Evolutionary conservation across 805 yeast genomes (phyloP).

Genomic region (Pichia ethanolica): DNA sequence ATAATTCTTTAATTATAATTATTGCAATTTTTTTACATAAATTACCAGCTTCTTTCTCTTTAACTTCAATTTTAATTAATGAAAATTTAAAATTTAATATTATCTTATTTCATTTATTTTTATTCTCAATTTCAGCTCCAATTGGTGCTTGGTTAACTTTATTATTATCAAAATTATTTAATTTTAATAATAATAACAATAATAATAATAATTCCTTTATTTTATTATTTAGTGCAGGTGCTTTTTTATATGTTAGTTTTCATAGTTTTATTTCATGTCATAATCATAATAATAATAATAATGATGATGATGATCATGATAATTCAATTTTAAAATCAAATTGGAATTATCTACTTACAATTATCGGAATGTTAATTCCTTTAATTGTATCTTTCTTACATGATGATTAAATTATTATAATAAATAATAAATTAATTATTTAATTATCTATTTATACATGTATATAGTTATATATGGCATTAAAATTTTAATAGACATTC

Average conservation of each 20-base stretch:
- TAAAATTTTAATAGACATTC: background rate
- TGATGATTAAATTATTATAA: slow-evolving; percentile 13
- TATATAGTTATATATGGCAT: too few relatives aligned
- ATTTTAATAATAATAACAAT: slow-evolving; percentile 20
- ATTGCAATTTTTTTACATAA: slow-evolving; percentile 63
- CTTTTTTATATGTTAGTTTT: slow-evolving; percentile 63
- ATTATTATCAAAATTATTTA: slow-evolving; percentile 11
- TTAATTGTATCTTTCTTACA: slow-evolving; percentile 19
- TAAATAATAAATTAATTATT: too few relatives aligned
- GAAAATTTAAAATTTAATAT: slow-evolving; percentile 24
- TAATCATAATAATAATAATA: slow-evolving; percentile 8
- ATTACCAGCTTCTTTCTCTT: slow-evolving; percentile 67
- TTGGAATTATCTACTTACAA: slow-evolving; percentile 14
- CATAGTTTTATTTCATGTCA: slow-evolving; percentile 43
- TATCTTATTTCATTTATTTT: slow-evolving; percentile 39
- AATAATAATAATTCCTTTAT: slow-evolving; percentile 41
- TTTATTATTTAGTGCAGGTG: slow-evolving; percentile 61
- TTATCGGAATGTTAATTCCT: slow-evolving; percentile 27
- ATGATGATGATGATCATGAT: too few relatives aligned
- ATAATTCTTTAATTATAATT: slow-evolving; percentile 35
- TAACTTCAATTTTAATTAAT: slow-evolving; percentile 45
- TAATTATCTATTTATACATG: too few relatives aligned
- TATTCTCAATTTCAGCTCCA: slow-evolving; percentile 58
- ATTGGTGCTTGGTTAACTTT: slow-evolving; percentile 49
- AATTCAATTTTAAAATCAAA: background rate